These are phyloP conservation scores for Sugiyamaella paludigena DNA, from an alignment of 1,139 yeast genomes.

Conservation along the genomic window DNA sequence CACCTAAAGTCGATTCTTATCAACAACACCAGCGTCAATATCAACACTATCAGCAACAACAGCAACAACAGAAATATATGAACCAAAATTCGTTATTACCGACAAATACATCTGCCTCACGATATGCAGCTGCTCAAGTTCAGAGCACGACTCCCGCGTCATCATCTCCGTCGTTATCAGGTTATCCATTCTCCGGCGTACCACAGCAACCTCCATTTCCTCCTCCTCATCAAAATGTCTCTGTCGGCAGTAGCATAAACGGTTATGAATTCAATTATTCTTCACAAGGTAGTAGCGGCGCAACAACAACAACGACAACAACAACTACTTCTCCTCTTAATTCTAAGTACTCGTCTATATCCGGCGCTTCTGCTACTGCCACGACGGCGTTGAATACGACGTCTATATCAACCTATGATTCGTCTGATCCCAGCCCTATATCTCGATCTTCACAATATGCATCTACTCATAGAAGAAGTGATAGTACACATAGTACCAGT, in stretches of 20 bases:
- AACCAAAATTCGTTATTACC: background rate
- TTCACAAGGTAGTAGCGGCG: too few species aligned
- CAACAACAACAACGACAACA: too few species aligned
- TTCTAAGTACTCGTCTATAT: background rate
- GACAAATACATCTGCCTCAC: background rate
- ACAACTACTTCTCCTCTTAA: background rate
- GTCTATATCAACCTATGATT: background rate
- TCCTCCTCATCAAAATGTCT: background rate
- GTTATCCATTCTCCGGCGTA: background rate
- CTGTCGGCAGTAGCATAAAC: too few species aligned
- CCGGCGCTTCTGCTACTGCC: background rate
- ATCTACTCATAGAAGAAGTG: conserved; percentile 16
- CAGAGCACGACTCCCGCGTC: background rate
- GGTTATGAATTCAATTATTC: too few species aligned
- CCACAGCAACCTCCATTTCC: background rate
- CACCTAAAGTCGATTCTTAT: background rate
- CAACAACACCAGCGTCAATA: conserved; percentile 8
- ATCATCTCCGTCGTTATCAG: background rate
- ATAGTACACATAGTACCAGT: conserved; percentile 19
- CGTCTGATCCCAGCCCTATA: conserved; percentile 4
- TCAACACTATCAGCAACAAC: background rate
- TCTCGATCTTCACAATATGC: conserved; percentile 10
- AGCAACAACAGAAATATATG: background rate
- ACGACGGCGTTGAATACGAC: background rate
- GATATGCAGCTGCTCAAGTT: background rate